Base-by-base conservation (phyloP, 192 early-diverging fungal species). In the Coemansia umbellata region DNA sequence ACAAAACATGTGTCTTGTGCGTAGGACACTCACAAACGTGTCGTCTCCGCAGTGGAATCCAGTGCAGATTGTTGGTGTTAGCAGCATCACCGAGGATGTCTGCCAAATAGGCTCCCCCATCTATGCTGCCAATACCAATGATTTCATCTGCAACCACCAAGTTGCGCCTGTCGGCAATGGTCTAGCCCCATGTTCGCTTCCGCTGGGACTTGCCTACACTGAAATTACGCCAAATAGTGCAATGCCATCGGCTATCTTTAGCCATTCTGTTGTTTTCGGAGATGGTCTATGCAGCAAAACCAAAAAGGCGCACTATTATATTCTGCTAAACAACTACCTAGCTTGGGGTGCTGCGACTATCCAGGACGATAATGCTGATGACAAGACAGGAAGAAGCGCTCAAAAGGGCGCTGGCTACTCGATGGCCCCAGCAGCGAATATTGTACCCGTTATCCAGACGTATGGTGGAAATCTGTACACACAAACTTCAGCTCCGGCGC, bases 231-330 rank as follows among this genome's bases (percentile, higher is more conserved):
- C 55, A 7, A 47, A 42, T 15, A 47, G 37, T 2, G 50, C 51
- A 0, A 47, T 44, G 3, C 70, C 70, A 0, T 39, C 57, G n/a
- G 70, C 63, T 10, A 28, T 73, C 10, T 73, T 61, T 50, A 73
- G 70, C 27, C 70, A 73, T 30, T 58, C 70, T 0, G 70, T 60
- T 3, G 70, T 73, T 2, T 66, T 66, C 53, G 70, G 70, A 31
- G 23, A 45, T 18, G 54, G 54, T 0, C 42, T 73, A 3, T 73
- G 70, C 47, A 56, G 58, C 31, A 33, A 39, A 10, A 35, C 30
- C 45, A 43, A 45, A 14, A 49, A 62, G 63, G 58, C 52, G 9
- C 42, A 62, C 45, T 73, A 73, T 31, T 73, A 62, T 32, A 53
- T 52, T 3, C 23, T 58, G 19, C 28, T 73, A 14, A 37, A 33